phyloP scores from a whole-genome alignment of 805 yeast genomes.

The Wickerhamiella vanderwaltii region DNA sequence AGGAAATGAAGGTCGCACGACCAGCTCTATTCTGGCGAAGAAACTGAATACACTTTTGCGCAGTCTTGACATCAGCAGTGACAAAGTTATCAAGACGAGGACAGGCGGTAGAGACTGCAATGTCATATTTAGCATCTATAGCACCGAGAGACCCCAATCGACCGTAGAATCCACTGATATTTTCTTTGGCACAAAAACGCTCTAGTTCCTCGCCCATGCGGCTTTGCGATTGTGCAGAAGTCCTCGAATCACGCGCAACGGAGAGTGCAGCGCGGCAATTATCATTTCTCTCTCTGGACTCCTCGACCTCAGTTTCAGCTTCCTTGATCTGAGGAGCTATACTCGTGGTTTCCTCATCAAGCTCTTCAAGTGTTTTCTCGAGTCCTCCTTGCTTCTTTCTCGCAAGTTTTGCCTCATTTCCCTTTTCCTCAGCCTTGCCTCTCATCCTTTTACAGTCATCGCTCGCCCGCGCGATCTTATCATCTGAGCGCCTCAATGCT shows the following conservation, averaged over 20 bases:
- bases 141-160: conserved; percentile 86
- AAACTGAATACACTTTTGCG: conserved; percentile 68
- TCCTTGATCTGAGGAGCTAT: background rate
- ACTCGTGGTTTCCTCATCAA: conserved; percentile 19
- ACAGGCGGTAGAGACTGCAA: conserved; percentile 91
- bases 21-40: conserved; percentile 76
- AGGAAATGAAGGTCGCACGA: conserved; percentile 73
- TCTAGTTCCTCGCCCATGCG: conserved; percentile 58
- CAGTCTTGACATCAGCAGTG: conserved; percentile 65
- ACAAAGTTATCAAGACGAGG: conserved; percentile 86
- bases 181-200: conserved; percentile 66
- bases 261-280: conserved; percentile 42
- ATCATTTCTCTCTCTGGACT: background rate
- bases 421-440: conserved; percentile 37
- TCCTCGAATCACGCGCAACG: conserved; percentile 45
- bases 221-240: conserved; percentile 52
- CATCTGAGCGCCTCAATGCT: conserved; percentile 42
- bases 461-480: conserved; percentile 36
- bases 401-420: conserved; percentile 12
- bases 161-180: conserved; percentile 78
- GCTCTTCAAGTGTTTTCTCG: conserved; percentile 38
- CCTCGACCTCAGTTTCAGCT: background rate
- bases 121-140: conserved; percentile 78
- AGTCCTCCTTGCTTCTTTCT: conserved; percentile 37
- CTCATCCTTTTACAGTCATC: conserved; percentile 38